These are phyloP conservation scores for Eustoma russellianum DNA, from an alignment of 257 asterid genomes.

Conservation along the genomic window DNA sequence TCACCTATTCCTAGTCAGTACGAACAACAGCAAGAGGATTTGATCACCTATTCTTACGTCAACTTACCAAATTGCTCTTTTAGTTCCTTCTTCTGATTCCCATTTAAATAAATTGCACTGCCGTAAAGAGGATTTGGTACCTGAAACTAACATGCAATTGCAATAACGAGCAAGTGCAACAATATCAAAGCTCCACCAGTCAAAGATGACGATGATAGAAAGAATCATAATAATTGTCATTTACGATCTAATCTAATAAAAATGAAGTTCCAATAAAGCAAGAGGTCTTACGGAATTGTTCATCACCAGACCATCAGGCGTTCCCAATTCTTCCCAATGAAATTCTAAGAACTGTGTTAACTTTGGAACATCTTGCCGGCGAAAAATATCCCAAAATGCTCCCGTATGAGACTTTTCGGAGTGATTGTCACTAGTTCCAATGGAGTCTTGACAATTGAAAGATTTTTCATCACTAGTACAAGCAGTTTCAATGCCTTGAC, in stretches of 20 bases:
- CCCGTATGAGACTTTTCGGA: slow-evolving; percentile 44
- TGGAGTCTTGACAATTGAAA: slow-evolving; percentile 22
- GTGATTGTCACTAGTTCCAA: slow-evolving; percentile 16
- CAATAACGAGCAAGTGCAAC: slow-evolving; percentile 9
- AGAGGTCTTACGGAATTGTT: slow-evolving; percentile 37
- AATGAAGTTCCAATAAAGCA: neutral
- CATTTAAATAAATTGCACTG: slow-evolving; percentile 54
- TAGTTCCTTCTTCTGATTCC: slow-evolving; percentile 62
- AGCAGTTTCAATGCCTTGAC: slow-evolving; percentile 26
- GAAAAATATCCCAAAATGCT: slow-evolving; percentile 86
- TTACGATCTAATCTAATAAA: too few relatives aligned
- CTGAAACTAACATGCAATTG: slow-evolving; percentile 34
- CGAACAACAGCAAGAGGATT: neutral
- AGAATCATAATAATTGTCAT: neutral
- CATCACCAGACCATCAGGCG: slow-evolving; percentile 20
- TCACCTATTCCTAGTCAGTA: neutral
- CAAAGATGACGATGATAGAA: neutral
- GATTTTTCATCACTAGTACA: slow-evolving; percentile 24
- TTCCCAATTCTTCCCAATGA: slow-evolving; percentile 44
- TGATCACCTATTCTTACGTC: too few relatives aligned
- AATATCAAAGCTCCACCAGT: neutral
- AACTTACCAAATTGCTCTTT: slow-evolving; percentile 82
- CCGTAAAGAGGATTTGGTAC: slow-evolving; percentile 56
- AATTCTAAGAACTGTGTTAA: slow-evolving; percentile 48
- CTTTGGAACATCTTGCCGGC: slow-evolving; percentile 73